Evolutionary conservation across 2,329 filamentous ascomycete genomes (phyloP), one percentile per base, ranked within the genome.

Genomic region (Hirsutella thompsonii): DNA sequence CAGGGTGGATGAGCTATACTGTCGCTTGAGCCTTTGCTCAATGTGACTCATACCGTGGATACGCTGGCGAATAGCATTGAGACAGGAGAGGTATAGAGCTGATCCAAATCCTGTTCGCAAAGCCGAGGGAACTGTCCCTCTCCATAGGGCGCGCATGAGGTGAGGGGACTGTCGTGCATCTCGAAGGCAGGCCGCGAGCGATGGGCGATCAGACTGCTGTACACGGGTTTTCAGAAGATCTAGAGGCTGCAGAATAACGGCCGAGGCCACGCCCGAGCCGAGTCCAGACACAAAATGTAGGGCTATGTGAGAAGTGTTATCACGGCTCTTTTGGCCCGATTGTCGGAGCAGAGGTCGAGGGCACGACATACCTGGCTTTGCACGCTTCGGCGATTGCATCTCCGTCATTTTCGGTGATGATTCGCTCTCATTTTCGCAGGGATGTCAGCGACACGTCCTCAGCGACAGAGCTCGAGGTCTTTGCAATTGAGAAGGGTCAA

Each of bases 171-270:
- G 75, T 19, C 74, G 79, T 39, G 63, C 37, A 16, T 60, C 56
- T 29, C 47, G 50, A 37, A 59, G 45, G 20, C 47, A 53, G 16
- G 49, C 47, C 8, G 49, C 44, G 43, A 96, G 74, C 2, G 86
- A 78, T 49, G 76, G 74, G 35, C 75, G 72, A 38, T 78, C 78
- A 28, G 85, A 86, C 61, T 96, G 92, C 59, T 98, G 92, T 33
- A 96, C 81, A 37, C 92, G 82, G 23, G 92, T 98, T 64, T 98
- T 98, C 58, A 98, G 79, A 4, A 98, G 80, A 63, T 98, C 92
- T 54, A 92, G 83, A 20, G 92, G 92, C 62, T 98, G 92, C 14
- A 98, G 76, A 42, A 96, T 79, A 44, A 94, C 79, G 42, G 92
- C 89, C 40, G 88, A 92, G 48, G 86, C 76, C 39, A 94, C 73